Evolutionary conservation across 1,284 basidiomycete species (phyloP).

Genomic region (Porogramme epimiltina): DNA sequence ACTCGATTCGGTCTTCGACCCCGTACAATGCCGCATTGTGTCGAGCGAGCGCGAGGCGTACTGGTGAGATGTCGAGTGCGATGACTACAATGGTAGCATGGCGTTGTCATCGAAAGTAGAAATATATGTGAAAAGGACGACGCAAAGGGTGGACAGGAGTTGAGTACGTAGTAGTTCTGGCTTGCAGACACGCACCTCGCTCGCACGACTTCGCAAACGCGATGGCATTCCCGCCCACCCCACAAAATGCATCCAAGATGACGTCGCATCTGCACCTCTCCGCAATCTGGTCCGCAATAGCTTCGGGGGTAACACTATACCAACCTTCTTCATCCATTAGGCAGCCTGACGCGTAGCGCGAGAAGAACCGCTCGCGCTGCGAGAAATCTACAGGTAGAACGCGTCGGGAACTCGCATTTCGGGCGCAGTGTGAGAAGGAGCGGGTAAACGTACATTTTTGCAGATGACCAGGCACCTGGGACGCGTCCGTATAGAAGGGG

Average conservation of each 20-base stretch:
- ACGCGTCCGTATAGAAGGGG: slow-evolving; percentile 61
- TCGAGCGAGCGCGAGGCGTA: slow-evolving; percentile 82
- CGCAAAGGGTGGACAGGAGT: not conserved
- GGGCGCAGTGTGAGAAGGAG: too few species aligned
- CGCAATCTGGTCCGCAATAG: slow-evolving; percentile 89
- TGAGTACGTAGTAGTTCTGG: too few species aligned
- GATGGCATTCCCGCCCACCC: slow-evolving; percentile 97
- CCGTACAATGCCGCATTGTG: slow-evolving; percentile 95
- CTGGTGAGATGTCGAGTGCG: slow-evolving; percentile 86
- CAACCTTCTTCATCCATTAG: slow-evolving; percentile 89
- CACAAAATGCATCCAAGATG: slow-evolving; percentile 93
- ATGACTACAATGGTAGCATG: slow-evolving; percentile 60
- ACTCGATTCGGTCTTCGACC: slow-evolving; percentile 92
- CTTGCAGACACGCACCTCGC: slow-evolving; percentile 58
- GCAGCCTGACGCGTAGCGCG: slow-evolving; percentile 77
- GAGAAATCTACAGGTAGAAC: slow-evolving; percentile 72
- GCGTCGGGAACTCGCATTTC: too few species aligned
- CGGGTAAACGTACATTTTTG: slow-evolving; percentile 70
- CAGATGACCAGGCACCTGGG: slow-evolving; percentile 74
- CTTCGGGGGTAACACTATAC: slow-evolving; percentile 96
- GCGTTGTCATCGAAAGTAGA: not conserved
- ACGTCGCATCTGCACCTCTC: slow-evolving; percentile 86
- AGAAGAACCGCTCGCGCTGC: slow-evolving; percentile 83
- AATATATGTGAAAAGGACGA: slow-evolving; percentile 6
- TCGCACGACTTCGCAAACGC: slow-evolving; percentile 96